Conservation (phyloP, 306 rosid species). For the Amphicarpaea edgeworthii region DNA sequence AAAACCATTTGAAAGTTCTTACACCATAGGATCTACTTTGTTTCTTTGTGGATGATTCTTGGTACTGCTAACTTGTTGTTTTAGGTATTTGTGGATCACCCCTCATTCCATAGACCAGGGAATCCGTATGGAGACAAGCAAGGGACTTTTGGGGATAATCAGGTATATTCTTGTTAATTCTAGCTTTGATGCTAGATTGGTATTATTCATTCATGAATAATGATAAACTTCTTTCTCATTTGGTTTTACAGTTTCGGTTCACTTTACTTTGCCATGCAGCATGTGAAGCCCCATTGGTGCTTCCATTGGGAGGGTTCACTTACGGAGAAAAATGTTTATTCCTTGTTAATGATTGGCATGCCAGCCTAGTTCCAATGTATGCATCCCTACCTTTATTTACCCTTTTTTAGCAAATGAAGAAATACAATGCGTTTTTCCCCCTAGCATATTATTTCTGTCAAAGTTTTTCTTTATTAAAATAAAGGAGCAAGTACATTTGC, state of each 20-base stretch:
- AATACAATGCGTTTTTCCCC: not conserved
- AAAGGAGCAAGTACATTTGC: conserved; percentile 16
- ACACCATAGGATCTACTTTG: conserved; percentile 20
- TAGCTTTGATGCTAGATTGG: conserved; percentile 36
- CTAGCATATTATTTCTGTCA: conserved; percentile 10
- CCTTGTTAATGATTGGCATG: conserved; percentile 95
- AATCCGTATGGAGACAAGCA: conserved; percentile 76
- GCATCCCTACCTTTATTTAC: conserved; percentile 40
- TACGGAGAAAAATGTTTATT: conserved; percentile 80
- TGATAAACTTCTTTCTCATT: conserved; percentile 56
- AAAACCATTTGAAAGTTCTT: conserved; percentile 16
- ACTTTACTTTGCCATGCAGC: conserved; percentile 95
- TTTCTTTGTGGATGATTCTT: conserved; percentile 25
- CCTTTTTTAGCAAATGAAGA: not conserved
- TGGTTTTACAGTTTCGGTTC: conserved; percentile 94
- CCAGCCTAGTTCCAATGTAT: conserved; percentile 89
- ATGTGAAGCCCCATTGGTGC: conserved; percentile 92
- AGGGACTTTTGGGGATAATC: conserved; percentile 89
- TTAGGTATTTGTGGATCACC: conserved; percentile 89
- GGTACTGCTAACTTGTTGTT: conserved; percentile 23
- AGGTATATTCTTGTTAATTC: conserved; percentile 55
- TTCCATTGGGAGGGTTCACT: conserved; percentile 84
- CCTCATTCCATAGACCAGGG: conserved; percentile 85
- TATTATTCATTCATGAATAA: conserved; percentile 41
- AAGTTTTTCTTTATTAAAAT: conserved; percentile 23